Conservation (phyloP, 805 yeast genomes). For the Saccharomycopsis fermentans region DNA sequence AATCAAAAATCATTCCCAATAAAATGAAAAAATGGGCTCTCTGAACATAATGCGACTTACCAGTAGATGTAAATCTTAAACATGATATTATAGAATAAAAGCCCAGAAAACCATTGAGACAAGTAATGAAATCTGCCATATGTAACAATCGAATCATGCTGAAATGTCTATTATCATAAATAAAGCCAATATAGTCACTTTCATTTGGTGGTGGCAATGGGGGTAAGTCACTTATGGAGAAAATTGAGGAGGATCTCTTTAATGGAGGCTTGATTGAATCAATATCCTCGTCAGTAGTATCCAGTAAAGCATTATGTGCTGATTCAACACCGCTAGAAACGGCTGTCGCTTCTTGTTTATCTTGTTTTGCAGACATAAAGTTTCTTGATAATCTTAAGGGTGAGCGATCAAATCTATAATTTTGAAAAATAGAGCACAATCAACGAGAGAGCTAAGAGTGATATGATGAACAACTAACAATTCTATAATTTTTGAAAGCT, state of each 20-base stretch:
- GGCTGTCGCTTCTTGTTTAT: not conserved
- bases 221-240: conserved; percentile 17
- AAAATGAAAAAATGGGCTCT: conserved; percentile 83
- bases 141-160: conserved; percentile 81
- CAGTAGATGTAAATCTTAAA: conserved; percentile 66
- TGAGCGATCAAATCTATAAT: not conserved
- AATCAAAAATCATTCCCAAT: conserved; percentile 91
- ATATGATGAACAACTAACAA: too few species aligned
- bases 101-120: conserved; percentile 89
- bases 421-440: not conserved
- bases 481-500: too few species aligned
- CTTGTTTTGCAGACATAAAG: not conserved
- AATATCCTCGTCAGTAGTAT: not conserved
- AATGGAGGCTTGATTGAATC: conserved; percentile 12
- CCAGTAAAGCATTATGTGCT: not conserved
- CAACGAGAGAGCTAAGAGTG: not conserved
- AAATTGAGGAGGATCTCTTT: conserved; percentile 16
- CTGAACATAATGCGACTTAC: conserved; percentile 59
- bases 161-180: conserved; percentile 76
- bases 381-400: not conserved
- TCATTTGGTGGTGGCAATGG: conserved; percentile 72
- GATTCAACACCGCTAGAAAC: not conserved
- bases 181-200: conserved; percentile 66
- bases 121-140: conserved; percentile 92
- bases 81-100: conserved; percentile 85